Evolutionary conservation across 202 grass and related monocot species (phyloP).

Genomic region (Panicum hallii): DNA sequence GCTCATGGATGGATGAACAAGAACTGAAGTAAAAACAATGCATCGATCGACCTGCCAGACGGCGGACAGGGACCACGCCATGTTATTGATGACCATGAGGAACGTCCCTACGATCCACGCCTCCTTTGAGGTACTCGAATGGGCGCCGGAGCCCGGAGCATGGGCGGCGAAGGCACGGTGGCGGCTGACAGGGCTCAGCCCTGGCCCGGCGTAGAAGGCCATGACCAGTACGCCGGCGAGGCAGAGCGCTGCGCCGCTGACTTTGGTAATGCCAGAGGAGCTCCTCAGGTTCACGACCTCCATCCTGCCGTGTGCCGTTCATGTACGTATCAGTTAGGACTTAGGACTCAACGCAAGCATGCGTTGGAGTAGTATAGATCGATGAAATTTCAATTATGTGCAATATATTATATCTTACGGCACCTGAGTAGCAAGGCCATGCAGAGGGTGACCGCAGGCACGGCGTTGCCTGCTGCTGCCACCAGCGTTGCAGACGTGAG

Average conservation of each 20-base stretch:
- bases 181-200: not conserved
- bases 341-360: not conserved
- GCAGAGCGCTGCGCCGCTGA: slow-evolving; percentile 58
- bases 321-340: not conserved
- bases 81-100: not conserved
- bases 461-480: slow-evolving; percentile 62
- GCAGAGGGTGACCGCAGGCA: slow-evolving; percentile 73
- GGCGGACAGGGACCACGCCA: not conserved
- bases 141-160: not conserved
- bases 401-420: too few species aligned
- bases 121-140: not conserved
- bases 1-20: not conserved
- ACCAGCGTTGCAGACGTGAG: slow-evolving; percentile 68
- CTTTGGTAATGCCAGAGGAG: slow-evolving; percentile 53
- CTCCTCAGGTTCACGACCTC: slow-evolving; percentile 58
- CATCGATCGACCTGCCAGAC: not conserved
- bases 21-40: not conserved
- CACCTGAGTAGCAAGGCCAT: slow-evolving; percentile 63
- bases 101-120: slow-evolving; percentile 9
- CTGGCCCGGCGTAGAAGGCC: not conserved
- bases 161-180: not conserved
- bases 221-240: slow-evolving; percentile 50
- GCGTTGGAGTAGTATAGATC: not conserved
- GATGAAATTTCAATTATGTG: too few species aligned
- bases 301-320: slow-evolving; percentile 40